Percentiles rank a stretch among this genome's conserved stretches.
Conservation (phyloP, 805 yeast genomes). For the Sugiyamaella qingdaonensis region DNA sequence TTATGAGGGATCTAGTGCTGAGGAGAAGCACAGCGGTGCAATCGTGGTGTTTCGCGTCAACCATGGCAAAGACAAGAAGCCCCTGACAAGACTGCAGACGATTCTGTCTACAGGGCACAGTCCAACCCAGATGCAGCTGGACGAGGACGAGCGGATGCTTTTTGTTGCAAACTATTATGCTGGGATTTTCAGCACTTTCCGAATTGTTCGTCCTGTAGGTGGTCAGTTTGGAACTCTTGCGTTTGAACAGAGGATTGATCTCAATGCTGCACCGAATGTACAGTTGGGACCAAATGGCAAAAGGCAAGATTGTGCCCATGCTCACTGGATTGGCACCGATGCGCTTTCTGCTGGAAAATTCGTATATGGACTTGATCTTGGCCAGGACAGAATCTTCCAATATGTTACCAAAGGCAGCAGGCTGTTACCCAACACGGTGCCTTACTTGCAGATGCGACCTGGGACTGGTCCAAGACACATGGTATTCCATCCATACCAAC, state of each 20-base stretch:
- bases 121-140: constrained; percentile 9
- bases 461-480: constrained; percentile 11
- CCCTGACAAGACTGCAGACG: constrained; percentile 3
- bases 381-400: constrained; percentile 13
- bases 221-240: background rate
- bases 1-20: background rate
- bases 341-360: constrained; percentile 3
- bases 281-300: constrained; percentile 5
- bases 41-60: constrained; percentile 3
- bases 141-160: background rate
- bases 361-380: constrained; percentile 8
- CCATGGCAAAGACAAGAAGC: background rate
- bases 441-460: background rate
- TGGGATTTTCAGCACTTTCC: constrained; percentile 2
- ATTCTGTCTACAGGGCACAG: constrained; percentile 6
- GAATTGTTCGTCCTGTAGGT: constrained; percentile 1
- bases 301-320: constrained; percentile 10
- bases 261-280: background rate
- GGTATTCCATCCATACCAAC: constrained; percentile 8
- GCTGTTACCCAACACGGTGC: constrained; percentile 2
- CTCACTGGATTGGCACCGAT: constrained; percentile 11
- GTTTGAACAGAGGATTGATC: constrained; percentile 5
- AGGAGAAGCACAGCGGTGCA: constrained; percentile 8
- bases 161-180: constrained; percentile 8
- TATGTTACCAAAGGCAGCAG: background rate